These are phyloP conservation scores for Xylariaceae sp. DNA, from an alignment of 2,329 filamentous ascomycete genomes.

Conservation along the genomic window DNA sequence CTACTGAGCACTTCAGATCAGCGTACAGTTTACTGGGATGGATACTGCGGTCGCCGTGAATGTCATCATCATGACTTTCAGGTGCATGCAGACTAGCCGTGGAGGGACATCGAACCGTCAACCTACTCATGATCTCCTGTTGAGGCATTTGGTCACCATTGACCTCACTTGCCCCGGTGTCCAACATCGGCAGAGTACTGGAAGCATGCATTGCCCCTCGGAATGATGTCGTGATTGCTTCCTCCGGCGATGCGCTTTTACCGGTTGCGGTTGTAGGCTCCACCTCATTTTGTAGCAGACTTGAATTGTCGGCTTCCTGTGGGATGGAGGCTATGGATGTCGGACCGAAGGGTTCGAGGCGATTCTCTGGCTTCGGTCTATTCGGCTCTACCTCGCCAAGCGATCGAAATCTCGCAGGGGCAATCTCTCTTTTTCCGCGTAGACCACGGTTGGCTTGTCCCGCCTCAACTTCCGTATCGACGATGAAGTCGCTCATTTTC, in stretches of 20 bases:
- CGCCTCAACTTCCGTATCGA: constrained; percentile 21
- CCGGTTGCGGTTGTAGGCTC: background rate
- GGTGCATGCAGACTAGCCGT: background rate
- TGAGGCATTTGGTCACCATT: constrained; percentile 1
- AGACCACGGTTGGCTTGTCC: constrained; percentile 12
- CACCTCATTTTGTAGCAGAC: background rate
- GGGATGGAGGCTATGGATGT: constrained; percentile 1
- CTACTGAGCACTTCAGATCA: background rate
- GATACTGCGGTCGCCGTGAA: background rate
- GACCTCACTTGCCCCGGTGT: background rate
- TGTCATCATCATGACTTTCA: background rate
- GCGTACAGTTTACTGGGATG: background rate
- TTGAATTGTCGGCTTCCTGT: constrained; percentile 7
- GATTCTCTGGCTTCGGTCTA: background rate
- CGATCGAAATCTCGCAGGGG: background rate
- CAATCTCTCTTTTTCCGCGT: constrained; percentile 7
- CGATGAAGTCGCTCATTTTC: constrained; percentile 22
- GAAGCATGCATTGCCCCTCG: background rate
- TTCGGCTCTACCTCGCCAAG: background rate
- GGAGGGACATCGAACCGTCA: background rate
- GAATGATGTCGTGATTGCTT: background rate
- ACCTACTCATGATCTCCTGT: constrained; percentile 13
- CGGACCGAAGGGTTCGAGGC: background rate
- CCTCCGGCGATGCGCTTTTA: background rate
- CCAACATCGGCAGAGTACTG: background rate